Conservation (phyloP, 352 stramenopile genomes). For the Aphanomyces cochlioides region DNA sequence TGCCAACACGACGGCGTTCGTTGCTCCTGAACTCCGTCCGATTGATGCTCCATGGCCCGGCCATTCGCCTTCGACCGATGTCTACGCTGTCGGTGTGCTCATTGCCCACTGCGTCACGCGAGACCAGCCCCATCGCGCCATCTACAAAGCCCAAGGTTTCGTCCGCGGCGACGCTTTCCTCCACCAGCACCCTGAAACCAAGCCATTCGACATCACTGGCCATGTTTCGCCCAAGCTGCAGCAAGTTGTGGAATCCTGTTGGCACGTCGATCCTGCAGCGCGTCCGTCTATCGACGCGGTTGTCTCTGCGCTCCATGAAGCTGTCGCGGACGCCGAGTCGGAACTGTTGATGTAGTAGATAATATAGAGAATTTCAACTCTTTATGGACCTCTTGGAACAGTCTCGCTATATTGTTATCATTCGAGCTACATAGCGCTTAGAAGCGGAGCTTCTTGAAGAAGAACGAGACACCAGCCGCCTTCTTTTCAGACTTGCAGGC, state of each 20-base stretch:
- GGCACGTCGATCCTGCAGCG: background rate
- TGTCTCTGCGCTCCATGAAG: constrained; percentile 3
- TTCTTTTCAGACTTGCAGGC: constrained; percentile 98
- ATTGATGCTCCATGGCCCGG: background rate
- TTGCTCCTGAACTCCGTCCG: background rate
- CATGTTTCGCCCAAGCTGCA: background rate
- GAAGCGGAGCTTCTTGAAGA: constrained; percentile 99
- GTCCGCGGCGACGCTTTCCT: constrained; percentile 15
- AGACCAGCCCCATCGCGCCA: background rate
- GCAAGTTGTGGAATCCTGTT: background rate
- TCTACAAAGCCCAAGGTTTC: background rate
- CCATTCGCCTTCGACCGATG: background rate
- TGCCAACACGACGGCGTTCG: background rate
- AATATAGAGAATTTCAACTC: background rate
- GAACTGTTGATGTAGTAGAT: background rate
- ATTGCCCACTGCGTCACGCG: background rate
- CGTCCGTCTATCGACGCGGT: background rate
- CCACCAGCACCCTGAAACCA: background rate
- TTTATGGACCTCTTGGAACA: constrained; percentile 12
- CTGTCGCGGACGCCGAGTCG: background rate
- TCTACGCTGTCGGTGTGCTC: constrained; percentile 17
- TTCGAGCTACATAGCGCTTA: constrained; percentile 59
- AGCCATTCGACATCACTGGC: background rate
- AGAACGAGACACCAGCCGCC: constrained; percentile 96
- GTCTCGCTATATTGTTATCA: constrained; percentile 22